Evolutionary conservation across 148 eudicot genomes (phyloP).

Genomic region (Drosera capensis): DNA sequence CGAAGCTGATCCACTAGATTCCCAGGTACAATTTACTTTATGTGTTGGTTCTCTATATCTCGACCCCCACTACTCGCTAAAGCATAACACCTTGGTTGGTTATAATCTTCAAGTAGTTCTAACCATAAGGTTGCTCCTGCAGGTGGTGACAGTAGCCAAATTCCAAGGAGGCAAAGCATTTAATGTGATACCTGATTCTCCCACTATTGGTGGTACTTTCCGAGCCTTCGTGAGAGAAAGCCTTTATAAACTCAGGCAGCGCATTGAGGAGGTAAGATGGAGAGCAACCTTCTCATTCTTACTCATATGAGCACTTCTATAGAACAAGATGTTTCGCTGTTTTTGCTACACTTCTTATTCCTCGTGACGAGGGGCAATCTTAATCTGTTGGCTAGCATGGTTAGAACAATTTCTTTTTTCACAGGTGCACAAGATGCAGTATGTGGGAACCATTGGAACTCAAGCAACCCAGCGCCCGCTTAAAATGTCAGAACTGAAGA

Average conservation of each 20-base stretch:
- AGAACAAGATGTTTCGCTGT: neutral
- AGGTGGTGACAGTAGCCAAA: constrained; percentile 92
- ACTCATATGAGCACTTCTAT: neutral
- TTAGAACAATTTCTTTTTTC: too few relatives aligned
- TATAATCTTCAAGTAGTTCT: too few relatives aligned
- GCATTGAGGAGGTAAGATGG: constrained; percentile 75
- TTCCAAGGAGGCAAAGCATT: constrained; percentile 96
- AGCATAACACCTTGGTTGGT: too few relatives aligned
- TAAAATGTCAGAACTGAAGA: too few relatives aligned
- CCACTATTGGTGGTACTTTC: constrained; percentile 88
- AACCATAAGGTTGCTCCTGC: too few relatives aligned
- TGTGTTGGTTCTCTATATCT: too few relatives aligned
- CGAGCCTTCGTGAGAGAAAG: constrained; percentile 61
- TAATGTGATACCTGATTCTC: constrained; percentile 93
- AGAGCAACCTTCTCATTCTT: neutral
- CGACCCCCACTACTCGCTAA: too few relatives aligned
- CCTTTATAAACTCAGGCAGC: constrained; percentile 44
- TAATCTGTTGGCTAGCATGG: too few relatives aligned
- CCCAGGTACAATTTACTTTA: constrained; percentile 13
- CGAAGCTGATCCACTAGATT: constrained; percentile 27
- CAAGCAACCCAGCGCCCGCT: too few relatives aligned
- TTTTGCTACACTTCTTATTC: neutral
- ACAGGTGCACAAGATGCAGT: too few relatives aligned
- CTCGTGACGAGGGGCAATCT: too few relatives aligned
- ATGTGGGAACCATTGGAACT: too few relatives aligned